A percentile compares a stretch with the other conserved stretches of the same genome.
phyloP scores from a whole-genome alignment of 371 early-diverging fungal species.

The Mucor ambiguus region DNA sequence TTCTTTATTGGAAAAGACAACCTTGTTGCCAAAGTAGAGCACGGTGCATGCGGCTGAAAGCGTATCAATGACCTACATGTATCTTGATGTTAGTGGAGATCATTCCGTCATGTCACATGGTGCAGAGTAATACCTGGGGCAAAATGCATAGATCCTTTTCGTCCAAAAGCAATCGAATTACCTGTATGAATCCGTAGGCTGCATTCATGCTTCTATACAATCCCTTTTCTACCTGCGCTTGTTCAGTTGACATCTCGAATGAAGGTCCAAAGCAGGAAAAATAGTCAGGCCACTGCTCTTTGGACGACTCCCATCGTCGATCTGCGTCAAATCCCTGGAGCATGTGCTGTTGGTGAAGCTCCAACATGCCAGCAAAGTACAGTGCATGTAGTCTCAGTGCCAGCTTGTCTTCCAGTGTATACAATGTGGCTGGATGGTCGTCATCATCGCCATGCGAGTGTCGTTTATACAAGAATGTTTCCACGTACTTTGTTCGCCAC shows the following conservation, averaged over 20 bases:
- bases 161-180: slow-evolving; percentile 17
- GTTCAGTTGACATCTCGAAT: neutral
- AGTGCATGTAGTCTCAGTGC: slow-evolving; percentile 25
- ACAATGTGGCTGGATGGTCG: neutral
- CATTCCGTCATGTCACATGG: too few relatives aligned
- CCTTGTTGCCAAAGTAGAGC: slow-evolving; percentile 37
- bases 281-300: slow-evolving; percentile 27
- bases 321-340: slow-evolving; percentile 19
- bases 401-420: slow-evolving; percentile 4
- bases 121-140: slow-evolving; percentile 24
- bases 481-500: slow-evolving; percentile 12
- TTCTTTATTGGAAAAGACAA: slow-evolving; percentile 7
- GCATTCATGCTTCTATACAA: slow-evolving; percentile 27
- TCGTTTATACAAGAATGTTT: slow-evolving; percentile 10
- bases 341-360: slow-evolving; percentile 30
- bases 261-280: slow-evolving; percentile 6
- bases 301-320: neutral
- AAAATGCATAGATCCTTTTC: slow-evolving; percentile 27
- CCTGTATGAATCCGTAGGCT: slow-evolving; percentile 31
- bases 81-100: neutral
- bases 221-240: slow-evolving; percentile 21
- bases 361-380: slow-evolving; percentile 29
- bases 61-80: slow-evolving; percentile 22
- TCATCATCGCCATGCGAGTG: neutral
- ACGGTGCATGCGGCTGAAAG: slow-evolving; percentile 31